Evolutionary conservation across 768 basidiomycete genomes (phyloP), one percentile per base, ranked within the genome.

Genomic region (Auriscalpium vulgare): DNA sequence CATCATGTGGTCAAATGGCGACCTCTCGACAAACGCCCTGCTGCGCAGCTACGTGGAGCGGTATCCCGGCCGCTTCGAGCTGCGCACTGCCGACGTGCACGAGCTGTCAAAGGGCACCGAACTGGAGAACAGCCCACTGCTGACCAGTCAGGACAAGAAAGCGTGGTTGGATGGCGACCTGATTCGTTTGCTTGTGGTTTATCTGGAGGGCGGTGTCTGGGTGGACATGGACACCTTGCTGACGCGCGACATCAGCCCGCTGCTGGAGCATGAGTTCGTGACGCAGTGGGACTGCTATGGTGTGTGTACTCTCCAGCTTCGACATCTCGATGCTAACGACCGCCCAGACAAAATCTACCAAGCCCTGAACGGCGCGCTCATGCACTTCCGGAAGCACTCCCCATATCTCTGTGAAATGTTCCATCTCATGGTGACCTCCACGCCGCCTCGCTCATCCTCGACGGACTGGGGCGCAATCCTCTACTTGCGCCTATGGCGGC

Each of bases 281-380:
- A 95, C 92, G 1, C 94, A 99, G 65, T 99, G 95, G 95, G 95
- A 99, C 67, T 97, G 95, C 69, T 97, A 97, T 64, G 91, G 95
- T 93, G 17, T 8, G 40, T 43, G 40, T 1, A 43, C 17, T 9
- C 40, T 43, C 40, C 29, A 5, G 29, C 4, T 29, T 7, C 29
- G 4, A 29, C 29, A 29, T 29, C 29, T 29, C 29, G 29, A 29
- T 29, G 40, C 40, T 43, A 17, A 43, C 40, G 40, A 13, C 14
- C 40, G 4, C 17, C 45, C 51, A 62, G 61, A 62, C 36, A 62
- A 62, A 44, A 48, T 53, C 10, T 62, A 62, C 56, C 56, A 55
- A 14, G n/a, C 61, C 13, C 48, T 94, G 65, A 97, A 97, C 67
- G 95, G 95, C 53, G 95, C 95, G 1, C 75, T 97, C 23, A 93